Evolutionary conservation across 75 land plant genomes (phyloP).

Genomic region (Sequoia sempervirens): DNA sequence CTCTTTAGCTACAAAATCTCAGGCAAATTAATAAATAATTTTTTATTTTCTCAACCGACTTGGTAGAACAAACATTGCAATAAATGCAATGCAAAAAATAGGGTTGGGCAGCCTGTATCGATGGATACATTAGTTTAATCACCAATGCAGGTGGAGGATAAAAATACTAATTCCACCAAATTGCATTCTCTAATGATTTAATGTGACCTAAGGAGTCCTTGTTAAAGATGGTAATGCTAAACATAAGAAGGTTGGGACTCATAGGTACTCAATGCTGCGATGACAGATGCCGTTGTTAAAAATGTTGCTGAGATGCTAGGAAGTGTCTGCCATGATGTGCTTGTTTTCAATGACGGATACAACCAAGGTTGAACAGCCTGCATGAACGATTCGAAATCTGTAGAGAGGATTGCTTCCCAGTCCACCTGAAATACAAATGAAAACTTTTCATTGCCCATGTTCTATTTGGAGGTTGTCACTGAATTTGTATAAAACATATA

Average conservation of each 20-base stretch:
- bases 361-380: conserved; percentile 67
- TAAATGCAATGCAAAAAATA: neutral
- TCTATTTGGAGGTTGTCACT: neutral
- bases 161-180: neutral
- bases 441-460: neutral
- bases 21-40: neutral
- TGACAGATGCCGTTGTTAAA: conserved; percentile 73
- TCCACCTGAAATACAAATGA: conserved; percentile 44
- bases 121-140: neutral
- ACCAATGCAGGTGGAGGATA: neutral
- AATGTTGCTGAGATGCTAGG: conserved; percentile 73
- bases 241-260: neutral
- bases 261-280: conserved; percentile 73
- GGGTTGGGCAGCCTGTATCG: neutral
- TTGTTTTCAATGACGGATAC: conserved; percentile 50
- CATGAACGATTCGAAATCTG: conserved; percentile 42
- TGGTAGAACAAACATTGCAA: neutral
- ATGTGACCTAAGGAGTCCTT: neutral
- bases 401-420: conserved; percentile 89
- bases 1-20: neutral
- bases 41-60: neutral
- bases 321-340: conserved; percentile 73
- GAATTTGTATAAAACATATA: neutral
- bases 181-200: neutral
- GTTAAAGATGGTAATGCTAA: neutral